phyloP scores from a whole-genome alignment of 805 yeast species.

The Saturnispora besseyi region DNA sequence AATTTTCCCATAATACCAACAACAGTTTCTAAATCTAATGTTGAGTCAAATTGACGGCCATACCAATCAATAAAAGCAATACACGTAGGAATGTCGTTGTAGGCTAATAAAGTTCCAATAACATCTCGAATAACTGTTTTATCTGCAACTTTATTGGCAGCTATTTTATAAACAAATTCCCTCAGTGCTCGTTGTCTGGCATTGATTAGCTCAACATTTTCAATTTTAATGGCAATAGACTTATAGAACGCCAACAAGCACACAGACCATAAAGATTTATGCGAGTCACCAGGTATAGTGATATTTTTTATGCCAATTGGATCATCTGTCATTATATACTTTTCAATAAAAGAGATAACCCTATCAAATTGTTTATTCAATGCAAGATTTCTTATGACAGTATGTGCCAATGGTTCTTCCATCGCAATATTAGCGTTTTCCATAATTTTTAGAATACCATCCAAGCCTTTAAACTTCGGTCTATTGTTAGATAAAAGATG shows the following conservation, averaged over 20 bases:
- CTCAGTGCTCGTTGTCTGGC: constrained; percentile 14
- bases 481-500: constrained; percentile 25
- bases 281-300: not conserved
- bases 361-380: constrained; percentile 23
- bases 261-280: constrained; percentile 8
- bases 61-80: constrained; percentile 8
- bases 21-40: not conserved
- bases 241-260: constrained; percentile 9
- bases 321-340: constrained; percentile 13
- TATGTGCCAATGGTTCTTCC: constrained; percentile 31
- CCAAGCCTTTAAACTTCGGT: constrained; percentile 23
- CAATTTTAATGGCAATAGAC: constrained; percentile 5
- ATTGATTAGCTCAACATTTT: constrained; percentile 5
- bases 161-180: constrained; percentile 13
- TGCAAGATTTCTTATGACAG: constrained; percentile 28
- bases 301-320: constrained; percentile 8
- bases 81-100: constrained; percentile 16
- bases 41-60: not conserved
- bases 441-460: constrained; percentile 26
- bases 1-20: constrained; percentile 4
- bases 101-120: constrained; percentile 19
- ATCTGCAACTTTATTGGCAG: constrained; percentile 8
- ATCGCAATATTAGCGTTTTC: constrained; percentile 22
- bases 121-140: constrained; percentile 9
- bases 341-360: constrained; percentile 29